A percentile compares a stretch with the other conserved stretches of the same genome.
Conservation (phyloP, 805 yeast species). For the Lipomyces sp. region DNA sequence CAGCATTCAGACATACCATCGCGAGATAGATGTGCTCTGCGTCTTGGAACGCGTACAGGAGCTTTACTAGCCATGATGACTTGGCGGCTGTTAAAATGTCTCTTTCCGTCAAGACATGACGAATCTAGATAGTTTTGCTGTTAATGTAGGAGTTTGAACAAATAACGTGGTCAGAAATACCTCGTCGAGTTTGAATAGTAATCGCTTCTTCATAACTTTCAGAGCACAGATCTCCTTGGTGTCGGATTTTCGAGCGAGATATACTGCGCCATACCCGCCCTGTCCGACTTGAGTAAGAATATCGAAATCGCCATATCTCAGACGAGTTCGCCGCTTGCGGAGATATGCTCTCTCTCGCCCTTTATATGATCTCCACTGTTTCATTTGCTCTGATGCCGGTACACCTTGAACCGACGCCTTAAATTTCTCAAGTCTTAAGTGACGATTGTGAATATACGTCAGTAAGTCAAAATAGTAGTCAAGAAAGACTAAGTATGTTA, state of each 20-base stretch:
- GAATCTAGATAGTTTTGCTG: slow-evolving; percentile 51
- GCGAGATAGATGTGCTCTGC: slow-evolving; percentile 87
- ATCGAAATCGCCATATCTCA: slow-evolving; percentile 93
- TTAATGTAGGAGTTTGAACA: background rate
- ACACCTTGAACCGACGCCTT: slow-evolving; percentile 52
- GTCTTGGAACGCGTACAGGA: slow-evolving; percentile 95
- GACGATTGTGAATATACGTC: slow-evolving; percentile 85
- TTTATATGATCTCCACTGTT: slow-evolving; percentile 76
- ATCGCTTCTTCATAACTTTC: slow-evolving; percentile 84
- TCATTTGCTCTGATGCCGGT: slow-evolving; percentile 51
- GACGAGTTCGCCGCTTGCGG: slow-evolving; percentile 87
- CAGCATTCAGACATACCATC: slow-evolving; percentile 53
- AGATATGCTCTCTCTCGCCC: slow-evolving; percentile 83
- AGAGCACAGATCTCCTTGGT: slow-evolving; percentile 95
- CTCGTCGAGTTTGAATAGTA: slow-evolving; percentile 86
- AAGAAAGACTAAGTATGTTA: slow-evolving; percentile 67
- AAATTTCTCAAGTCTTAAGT: slow-evolving; percentile 78
- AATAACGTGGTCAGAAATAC: background rate
- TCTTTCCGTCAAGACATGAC: slow-evolving; percentile 94
- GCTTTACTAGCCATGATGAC: slow-evolving; percentile 93
- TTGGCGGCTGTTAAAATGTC: slow-evolving; percentile 96
- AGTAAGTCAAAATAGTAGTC: slow-evolving; percentile 96
- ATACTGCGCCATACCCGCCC: slow-evolving; percentile 99
- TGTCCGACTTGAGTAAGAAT: slow-evolving; percentile 98
- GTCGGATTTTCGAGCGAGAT: slow-evolving; percentile 89